These are phyloP conservation scores for Pleurotus tuoliensis DNA, from an alignment of 768 basidiomycete genomes.

Conservation along the genomic window DNA sequence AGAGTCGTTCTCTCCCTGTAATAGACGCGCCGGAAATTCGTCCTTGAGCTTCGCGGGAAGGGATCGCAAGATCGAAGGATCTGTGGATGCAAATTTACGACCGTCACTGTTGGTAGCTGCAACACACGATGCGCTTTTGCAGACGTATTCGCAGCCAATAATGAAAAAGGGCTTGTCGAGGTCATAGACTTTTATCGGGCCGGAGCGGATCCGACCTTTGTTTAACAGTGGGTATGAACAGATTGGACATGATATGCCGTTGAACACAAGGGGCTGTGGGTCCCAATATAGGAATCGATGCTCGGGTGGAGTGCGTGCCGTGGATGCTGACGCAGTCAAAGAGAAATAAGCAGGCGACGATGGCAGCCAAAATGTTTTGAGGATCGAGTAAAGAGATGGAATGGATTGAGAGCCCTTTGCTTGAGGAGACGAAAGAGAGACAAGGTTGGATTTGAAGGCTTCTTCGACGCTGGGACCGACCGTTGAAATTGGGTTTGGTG, in stretches of 20 bases:
- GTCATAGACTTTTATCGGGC: slow-evolving; percentile 78
- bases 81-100: slow-evolving; percentile 68
- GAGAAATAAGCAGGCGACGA: slow-evolving; percentile 75
- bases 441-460: slow-evolving; percentile 74
- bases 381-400: slow-evolving; percentile 68
- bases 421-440: slow-evolving; percentile 49
- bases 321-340: slow-evolving; percentile 68
- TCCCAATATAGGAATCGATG: slow-evolving; percentile 88
- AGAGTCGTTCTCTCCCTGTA: slow-evolving; percentile 54
- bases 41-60: slow-evolving; percentile 65
- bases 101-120: slow-evolving; percentile 44
- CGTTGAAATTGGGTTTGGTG: slow-evolving; percentile 59
- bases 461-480: slow-evolving; percentile 68
- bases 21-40: slow-evolving; percentile 67
- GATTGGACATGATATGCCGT: slow-evolving; percentile 71
- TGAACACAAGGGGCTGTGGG: slow-evolving; percentile 77
- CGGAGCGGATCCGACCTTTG: slow-evolving; percentile 67
- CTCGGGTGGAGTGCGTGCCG: slow-evolving; percentile 64
- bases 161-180: slow-evolving; percentile 78
- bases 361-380: slow-evolving; percentile 84
- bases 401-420: slow-evolving; percentile 43
- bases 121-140: slow-evolving; percentile 48
- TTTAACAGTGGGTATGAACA: slow-evolving; percentile 61
- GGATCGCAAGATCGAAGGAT: slow-evolving; percentile 65
- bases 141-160: slow-evolving; percentile 80